These are phyloP conservation scores for Chenopodium quinoa DNA, from an alignment of 148 eudicot species.

Conservation along the genomic window DNA sequence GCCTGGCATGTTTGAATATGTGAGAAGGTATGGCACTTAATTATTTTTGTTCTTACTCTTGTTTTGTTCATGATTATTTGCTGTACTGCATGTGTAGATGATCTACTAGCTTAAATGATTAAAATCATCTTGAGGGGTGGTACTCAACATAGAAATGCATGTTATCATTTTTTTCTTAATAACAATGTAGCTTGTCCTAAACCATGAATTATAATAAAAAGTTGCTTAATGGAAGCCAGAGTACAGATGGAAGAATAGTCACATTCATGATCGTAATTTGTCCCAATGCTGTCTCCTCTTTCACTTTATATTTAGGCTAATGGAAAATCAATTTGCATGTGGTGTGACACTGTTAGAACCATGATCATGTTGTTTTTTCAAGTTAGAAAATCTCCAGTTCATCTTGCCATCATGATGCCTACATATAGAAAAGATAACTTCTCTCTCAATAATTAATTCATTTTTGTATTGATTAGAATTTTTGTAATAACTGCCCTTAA, in stretches of 20 bases:
- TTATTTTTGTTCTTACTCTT: constrained; percentile 2
- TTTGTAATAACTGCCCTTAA: background rate
- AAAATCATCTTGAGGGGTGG: no score
- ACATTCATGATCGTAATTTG: background rate
- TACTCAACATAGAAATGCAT: no score
- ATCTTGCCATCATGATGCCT: background rate
- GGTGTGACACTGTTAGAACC: background rate
- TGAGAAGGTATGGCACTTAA: constrained; percentile 53
- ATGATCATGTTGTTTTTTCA: background rate
- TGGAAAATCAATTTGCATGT: background rate
- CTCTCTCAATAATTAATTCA: background rate
- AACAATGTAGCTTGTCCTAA: background rate
- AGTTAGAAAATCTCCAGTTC: background rate
- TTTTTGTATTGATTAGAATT: background rate
- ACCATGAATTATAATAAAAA: background rate
- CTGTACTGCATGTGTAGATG: no score
- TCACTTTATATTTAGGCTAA: background rate
- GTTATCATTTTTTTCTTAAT: background rate
- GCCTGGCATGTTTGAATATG: constrained; percentile 94
- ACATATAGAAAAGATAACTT: background rate
- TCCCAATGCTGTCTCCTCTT: background rate
- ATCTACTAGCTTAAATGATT: no score
- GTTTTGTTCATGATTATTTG: background rate
- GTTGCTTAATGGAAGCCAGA: background rate
- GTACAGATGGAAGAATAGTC: background rate